Base-by-base conservation (phyloP, 2,329 filamentous ascomycete genomes). In the Elsinoe fawcettii region DNA sequence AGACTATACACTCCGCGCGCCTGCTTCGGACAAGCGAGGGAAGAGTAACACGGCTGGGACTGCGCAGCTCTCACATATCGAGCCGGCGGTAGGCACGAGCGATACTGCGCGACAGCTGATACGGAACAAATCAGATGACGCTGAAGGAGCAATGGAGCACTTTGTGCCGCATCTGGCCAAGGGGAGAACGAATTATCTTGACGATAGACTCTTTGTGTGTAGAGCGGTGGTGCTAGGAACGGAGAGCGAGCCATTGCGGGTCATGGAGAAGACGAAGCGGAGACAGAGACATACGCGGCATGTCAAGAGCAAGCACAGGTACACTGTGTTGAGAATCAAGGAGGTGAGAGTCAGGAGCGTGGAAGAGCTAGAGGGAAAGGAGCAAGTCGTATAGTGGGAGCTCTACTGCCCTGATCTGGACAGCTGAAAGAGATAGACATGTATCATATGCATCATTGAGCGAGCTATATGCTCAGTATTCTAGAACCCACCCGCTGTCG, bases 231-330 rank as follows among this genome's bases (percentile, higher is more conserved):
- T 99, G 23, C 80, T 93, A 61, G 92, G 90, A 5, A 82, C 87
- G 5, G 93, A 97, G 74, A 81, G 83, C 58, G 77, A 87, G 83
- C 78, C 78, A 43, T 70, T 80, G 75, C 66, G 76, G 56, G 67
- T 79, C 36, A 76, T 74, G 67, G 76, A 79, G 70, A 80, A 80
- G 74, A 81, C 77, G 67, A 86, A 86, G 71, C 77, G 88, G 67
- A 80, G 86, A 68, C 77, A 81, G 65, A 74, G 83, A 61, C 79
- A 81, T 68, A 80, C 82, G 51, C 89, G 84, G 77, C 83, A 80
- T 59, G 86, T 93, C 8, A 86, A 80, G 75, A 96, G 90, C 77
- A 96, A 99, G 80, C 89, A 95, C 70, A 80, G 82, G 66, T 96
- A 87, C 72, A 99, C 93, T 2, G 82, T 96, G 20, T 69, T 99